Conservation (phyloP, 2,329 filamentous ascomycete genomes). For the Alternaria hordeiaustralica region DNA sequence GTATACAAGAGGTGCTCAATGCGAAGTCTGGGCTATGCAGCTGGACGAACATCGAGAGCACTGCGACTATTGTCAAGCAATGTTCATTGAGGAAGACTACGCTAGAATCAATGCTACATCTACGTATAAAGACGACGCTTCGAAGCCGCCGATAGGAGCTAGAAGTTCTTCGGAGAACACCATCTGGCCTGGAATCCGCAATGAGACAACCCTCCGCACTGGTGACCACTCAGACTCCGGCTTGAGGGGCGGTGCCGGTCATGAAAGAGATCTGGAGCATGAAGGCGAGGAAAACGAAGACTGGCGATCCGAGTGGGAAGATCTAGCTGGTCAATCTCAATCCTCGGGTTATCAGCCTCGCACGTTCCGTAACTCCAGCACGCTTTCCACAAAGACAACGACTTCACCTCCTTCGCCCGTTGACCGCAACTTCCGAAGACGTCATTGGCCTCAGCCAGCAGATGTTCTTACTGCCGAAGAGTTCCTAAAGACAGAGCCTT, state of each 20-base stretch:
- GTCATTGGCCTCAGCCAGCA: neutral
- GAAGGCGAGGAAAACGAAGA: neutral
- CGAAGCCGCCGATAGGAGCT: neutral
- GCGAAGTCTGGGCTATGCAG: neutral
- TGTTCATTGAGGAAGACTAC: neutral
- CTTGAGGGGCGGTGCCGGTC: constrained; percentile 1
- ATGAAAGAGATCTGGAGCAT: neutral
- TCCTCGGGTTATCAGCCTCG: neutral
- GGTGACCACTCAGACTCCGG: neutral
- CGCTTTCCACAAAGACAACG: neutral
- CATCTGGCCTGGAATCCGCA: neutral
- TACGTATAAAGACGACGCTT: neutral
- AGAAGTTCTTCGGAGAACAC: neutral
- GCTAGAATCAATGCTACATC: neutral
- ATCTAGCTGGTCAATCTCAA: neutral
- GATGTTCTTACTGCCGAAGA: neutral
- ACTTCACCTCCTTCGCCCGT: neutral
- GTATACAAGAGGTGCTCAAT: neutral
- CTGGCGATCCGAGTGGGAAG: constrained; percentile 4
- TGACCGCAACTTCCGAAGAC: neutral
- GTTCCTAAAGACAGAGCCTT: neutral
- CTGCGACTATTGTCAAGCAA: constrained; percentile 1
- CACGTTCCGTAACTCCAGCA: constrained; percentile 2
- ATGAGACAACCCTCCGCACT: neutral
- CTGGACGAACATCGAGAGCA: constrained; percentile 1